These are phyloP conservation scores for Pinus albicaulis DNA, from an alignment of 75 land plant species.

Conservation along the genomic window DNA sequence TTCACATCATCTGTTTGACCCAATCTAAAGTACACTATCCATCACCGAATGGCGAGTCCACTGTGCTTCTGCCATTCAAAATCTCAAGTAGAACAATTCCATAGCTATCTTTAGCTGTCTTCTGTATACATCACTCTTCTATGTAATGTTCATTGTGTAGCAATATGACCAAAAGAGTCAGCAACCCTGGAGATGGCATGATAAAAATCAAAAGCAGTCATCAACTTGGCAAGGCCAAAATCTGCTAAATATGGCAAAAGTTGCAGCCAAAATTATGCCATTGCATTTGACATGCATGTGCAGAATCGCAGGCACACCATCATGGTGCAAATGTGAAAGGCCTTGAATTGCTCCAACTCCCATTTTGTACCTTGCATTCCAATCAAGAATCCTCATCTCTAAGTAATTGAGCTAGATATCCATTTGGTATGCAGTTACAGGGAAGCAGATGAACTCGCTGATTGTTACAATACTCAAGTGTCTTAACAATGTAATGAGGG, in stretches of 20 bases:
- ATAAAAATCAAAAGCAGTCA: slow-evolving; percentile 54
- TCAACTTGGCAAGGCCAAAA: slow-evolving; percentile 88
- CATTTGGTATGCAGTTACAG: slow-evolving; percentile 81
- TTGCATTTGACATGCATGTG: slow-evolving; percentile 87
- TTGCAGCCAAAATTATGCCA: slow-evolving; percentile 65
- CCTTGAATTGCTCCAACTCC: slow-evolving; percentile 86
- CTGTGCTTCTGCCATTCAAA: slow-evolving; percentile 72
- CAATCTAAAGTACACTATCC: slow-evolving; percentile 82
- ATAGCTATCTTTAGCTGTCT: slow-evolving; percentile 32
- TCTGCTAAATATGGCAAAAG: slow-evolving; percentile 78
- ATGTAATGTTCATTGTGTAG: slow-evolving; percentile 88
- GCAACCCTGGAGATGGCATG: slow-evolving; percentile 83
- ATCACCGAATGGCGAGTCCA: slow-evolving; percentile 52
- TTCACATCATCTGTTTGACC: slow-evolving; percentile 79
- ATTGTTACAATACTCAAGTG: slow-evolving; percentile 81
- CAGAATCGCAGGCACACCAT: slow-evolving; percentile 82
- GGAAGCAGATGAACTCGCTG: slow-evolving; percentile 68
- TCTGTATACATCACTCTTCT: slow-evolving; percentile 86
- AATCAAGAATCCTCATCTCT: slow-evolving; percentile 66
- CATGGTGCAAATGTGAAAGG: slow-evolving; percentile 87
- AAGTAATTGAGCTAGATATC: slow-evolving; percentile 74
- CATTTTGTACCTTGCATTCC: slow-evolving; percentile 78
- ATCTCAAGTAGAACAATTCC: slow-evolving; percentile 87
- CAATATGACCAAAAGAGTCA: slow-evolving; percentile 90
- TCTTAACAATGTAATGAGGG: slow-evolving; percentile 80